Conservation (phyloP, 257 asterid genomes). For the Solanum rostratum region DNA sequence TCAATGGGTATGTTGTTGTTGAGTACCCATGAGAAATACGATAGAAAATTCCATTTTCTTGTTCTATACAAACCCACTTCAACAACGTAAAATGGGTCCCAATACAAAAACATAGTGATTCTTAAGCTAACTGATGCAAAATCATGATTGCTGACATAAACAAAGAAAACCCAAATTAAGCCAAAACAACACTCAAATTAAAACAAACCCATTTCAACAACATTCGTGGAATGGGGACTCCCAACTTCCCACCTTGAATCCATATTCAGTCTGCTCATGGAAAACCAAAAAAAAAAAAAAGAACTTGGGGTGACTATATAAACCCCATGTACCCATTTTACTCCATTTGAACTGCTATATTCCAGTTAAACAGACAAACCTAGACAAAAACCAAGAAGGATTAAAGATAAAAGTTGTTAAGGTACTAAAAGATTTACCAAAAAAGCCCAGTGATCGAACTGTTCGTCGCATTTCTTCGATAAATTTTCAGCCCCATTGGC, state of each 20-base stretch:
- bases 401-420: neutral
- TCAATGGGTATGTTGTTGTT: neutral
- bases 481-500: neutral
- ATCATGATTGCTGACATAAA: neutral
- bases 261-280: too few species aligned
- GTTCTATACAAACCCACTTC: neutral
- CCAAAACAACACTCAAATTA: neutral
- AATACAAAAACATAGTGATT: neutral
- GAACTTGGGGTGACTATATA: too few species aligned
- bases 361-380: neutral
- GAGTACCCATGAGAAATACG: neutral
- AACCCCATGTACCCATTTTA: too few species aligned
- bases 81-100: neutral
- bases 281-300: too few species aligned
- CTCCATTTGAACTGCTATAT: neutral
- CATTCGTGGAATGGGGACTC: neutral
- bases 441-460: conserved; percentile 23
- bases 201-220: neutral
- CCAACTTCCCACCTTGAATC: too few species aligned
- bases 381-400: neutral
- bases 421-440: conserved; percentile 10
- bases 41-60: neutral
- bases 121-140: neutral
- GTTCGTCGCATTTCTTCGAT: conserved; percentile 1
- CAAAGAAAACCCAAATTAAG: neutral